Evolutionary conservation across 83 land plant species (phyloP), one percentile per base, ranked within the genome.

Genomic region (Thuja plicata): DNA sequence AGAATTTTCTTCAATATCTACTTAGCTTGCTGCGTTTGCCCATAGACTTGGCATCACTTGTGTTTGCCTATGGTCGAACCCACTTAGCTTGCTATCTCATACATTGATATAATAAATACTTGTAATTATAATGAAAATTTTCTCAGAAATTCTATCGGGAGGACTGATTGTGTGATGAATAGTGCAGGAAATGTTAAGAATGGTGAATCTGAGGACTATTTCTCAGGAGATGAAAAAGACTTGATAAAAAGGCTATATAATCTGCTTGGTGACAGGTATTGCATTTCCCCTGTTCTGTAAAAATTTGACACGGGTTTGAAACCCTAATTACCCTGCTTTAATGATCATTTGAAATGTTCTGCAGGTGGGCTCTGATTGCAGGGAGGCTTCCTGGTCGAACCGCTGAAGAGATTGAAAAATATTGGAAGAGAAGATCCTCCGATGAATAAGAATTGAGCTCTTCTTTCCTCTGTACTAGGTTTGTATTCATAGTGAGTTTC

Each of bases 331-430:
- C 66, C 24, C 19, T 19, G 27, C 27, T 62, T 24, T 24, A 7
- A 27, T 66, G 73, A 66, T 8, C 30, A 66, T 27, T 27, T 66
- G 10, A 66, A 66, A 24, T 66, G 73, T 41, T 41, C 24, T 81
- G 84, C 88, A 92, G 93, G 88, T 92, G 92, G 93, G 89, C 77
- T 10, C 50, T 92, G 82, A 90, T 92, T 37, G 93, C 93, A 8
- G 93, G 93, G 15, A 52, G 93, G 60, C 85, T 92, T 57, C 93
- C 93, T 10, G 93, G 93, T 1, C 87, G 92, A 41, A 92, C 87
- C 48, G 88, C 93, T 35, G 92, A 92, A 80, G 93, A 92, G 77
- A 90, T 92, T 40, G 93, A 92, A 74, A 89, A 91, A 85, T 92
- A 89, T 74, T 92, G 93, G 93, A 88, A 89, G 21, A 89, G 89